Evolutionary conservation across 345 rosid species (phyloP).

Genomic region (Gossypium herbaceum): DNA sequence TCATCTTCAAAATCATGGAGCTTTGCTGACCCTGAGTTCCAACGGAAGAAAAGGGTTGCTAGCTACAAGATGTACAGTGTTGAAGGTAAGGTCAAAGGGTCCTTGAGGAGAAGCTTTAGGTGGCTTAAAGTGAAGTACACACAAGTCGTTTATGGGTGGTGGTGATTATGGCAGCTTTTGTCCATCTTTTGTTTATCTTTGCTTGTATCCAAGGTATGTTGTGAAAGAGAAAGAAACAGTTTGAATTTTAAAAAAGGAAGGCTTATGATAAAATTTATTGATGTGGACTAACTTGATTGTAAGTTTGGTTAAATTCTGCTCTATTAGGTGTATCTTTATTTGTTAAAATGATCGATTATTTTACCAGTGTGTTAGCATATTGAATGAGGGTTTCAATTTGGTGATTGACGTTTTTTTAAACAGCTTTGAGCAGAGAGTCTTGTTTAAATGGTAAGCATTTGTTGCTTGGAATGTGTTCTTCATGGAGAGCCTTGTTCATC

Average conservation of each 20-base stretch:
- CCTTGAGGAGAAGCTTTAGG: constrained; percentile 78
- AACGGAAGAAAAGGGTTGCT: constrained; percentile 94
- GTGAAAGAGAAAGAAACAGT: background rate
- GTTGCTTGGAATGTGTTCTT: background rate
- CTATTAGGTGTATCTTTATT: constrained; percentile 7
- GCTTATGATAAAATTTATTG: background rate
- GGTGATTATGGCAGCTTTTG: constrained; percentile 33
- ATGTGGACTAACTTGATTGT: constrained; percentile 13
- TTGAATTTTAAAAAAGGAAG: background rate
- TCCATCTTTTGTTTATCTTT: background rate
- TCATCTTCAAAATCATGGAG: constrained; percentile 58
- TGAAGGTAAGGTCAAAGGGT: constrained; percentile 83
- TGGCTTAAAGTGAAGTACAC: constrained; percentile 85
- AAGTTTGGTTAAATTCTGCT: constrained; percentile 6
- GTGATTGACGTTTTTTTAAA: too few relatives aligned
- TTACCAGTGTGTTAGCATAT: too few relatives aligned
- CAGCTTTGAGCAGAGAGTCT: too few relatives aligned
- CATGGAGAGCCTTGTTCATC: background rate
- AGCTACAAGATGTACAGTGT: constrained; percentile 83
- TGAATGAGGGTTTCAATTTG: too few relatives aligned
- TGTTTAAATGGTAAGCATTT: too few relatives aligned
- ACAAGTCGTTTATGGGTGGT: constrained; percentile 76
- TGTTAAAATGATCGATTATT: too few relatives aligned
- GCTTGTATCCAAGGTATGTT: constrained; percentile 11
- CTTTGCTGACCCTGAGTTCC: constrained; percentile 70